Evolutionary conservation across 1,139 yeast species (phyloP).

Genomic region (Zygosaccharomyces pseudobailii): DNA sequence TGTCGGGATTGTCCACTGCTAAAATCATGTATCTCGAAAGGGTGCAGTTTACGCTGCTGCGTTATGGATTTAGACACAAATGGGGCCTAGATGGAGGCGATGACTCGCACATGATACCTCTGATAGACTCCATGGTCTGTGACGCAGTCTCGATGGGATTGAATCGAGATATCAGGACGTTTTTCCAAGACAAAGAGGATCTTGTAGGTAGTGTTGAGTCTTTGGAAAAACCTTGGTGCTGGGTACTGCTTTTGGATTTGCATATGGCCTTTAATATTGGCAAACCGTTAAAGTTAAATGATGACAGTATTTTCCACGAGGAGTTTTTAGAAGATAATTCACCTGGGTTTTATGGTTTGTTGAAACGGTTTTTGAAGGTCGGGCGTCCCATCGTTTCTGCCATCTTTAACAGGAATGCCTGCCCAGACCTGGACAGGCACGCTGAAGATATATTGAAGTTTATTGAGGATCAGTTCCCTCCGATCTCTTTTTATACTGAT

Average conservation of each 20-base stretch:
- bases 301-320: conserved; percentile 17
- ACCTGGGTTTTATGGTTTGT: conserved; percentile 10
- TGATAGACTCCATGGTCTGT: conserved; percentile 22
- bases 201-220: conserved; percentile 20
- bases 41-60: conserved; percentile 26
- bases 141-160: conserved; percentile 33
- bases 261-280: conserved; percentile 30
- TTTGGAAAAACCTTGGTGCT: conserved; percentile 30
- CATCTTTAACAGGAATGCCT: conserved; percentile 9
- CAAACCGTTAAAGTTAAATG: conserved; percentile 24
- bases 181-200: conserved; percentile 21
- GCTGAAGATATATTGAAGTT: conserved; percentile 14
- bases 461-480: conserved; percentile 21
- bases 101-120: conserved; percentile 20
- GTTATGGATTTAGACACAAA: conserved; percentile 19
- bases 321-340: conserved; percentile 8
- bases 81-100: conserved; percentile 30
- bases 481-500: conserved; percentile 19
- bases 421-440: conserved; percentile 16
- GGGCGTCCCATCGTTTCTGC: conserved; percentile 20
- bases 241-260: conserved; percentile 30
- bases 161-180: conserved; percentile 25
- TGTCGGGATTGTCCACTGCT: conserved; percentile 18
- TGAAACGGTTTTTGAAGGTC: conserved; percentile 18
- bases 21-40: conserved; percentile 16